Evolutionary conservation across 768 basidiomycete genomes (phyloP).

Genomic region (Pleurotus djamor): DNA sequence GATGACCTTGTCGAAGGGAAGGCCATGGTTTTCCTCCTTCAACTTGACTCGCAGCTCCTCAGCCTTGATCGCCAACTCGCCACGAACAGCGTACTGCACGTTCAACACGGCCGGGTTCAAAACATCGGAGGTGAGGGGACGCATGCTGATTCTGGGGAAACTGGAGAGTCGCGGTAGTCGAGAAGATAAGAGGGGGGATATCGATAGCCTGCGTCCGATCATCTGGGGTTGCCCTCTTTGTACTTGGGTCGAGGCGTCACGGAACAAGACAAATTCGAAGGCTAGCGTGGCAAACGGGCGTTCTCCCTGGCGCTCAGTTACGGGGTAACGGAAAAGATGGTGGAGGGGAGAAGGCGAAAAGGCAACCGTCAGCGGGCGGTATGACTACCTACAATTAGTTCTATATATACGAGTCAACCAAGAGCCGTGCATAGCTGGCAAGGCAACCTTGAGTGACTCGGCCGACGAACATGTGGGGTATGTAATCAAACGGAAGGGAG

Average conservation of each 20-base stretch:
- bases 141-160: conserved; percentile 32
- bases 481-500: background rate
- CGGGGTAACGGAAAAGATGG: background rate
- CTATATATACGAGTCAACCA: background rate
- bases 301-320: background rate
- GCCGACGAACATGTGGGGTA: background rate
- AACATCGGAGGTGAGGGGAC: conserved; percentile 58
- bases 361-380: background rate
- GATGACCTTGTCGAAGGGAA: conserved; percentile 89
- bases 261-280: background rate
- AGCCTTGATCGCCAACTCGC: conserved; percentile 94
- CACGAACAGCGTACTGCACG: conserved; percentile 96
- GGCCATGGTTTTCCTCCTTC: conserved; percentile 47
- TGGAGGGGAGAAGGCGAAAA: background rate
- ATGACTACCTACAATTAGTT: background rate
- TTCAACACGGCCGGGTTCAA: conserved; percentile 85
- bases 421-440: background rate
- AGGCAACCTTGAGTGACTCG: background rate
- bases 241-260: background rate
- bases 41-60: conserved; percentile 78
- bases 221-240: background rate
- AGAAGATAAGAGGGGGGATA: background rate
- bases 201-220: conserved; percentile 3
- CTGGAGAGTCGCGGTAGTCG: background rate
- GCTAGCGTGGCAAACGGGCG: background rate